A percentile compares a stretch with the other conserved stretches of the same genome.
Conservation (phyloP, 495 filamentous ascomycete species). For the Saxophila tyrrhenica region DNA sequence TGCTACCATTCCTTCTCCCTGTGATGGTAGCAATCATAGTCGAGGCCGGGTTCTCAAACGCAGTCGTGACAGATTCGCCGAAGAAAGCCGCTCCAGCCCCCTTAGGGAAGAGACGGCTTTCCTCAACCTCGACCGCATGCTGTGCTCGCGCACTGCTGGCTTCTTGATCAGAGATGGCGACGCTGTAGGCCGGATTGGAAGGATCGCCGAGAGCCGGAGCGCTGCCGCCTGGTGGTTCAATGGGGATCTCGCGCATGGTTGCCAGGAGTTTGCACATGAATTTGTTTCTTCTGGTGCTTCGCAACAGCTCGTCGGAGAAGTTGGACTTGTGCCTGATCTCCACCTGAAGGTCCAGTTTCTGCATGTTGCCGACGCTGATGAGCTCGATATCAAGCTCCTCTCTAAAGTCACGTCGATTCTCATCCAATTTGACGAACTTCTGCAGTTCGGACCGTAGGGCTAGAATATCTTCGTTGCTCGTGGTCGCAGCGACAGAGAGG, state of each 20-base stretch:
- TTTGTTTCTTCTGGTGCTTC: slow-evolving; percentile 18
- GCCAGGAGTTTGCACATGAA: slow-evolving; percentile 21
- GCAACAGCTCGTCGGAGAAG: slow-evolving; percentile 20
- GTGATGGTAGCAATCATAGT: slow-evolving; percentile 11
- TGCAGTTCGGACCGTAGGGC: slow-evolving; percentile 10
- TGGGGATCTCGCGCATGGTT: slow-evolving; percentile 12
- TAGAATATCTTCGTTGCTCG: slow-evolving; percentile 18
- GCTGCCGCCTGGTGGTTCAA: slow-evolving; percentile 15
- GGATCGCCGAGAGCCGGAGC: slow-evolving; percentile 14
- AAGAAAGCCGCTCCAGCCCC: slow-evolving; percentile 1
- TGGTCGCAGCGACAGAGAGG: slow-evolving; percentile 9
- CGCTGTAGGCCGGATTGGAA: slow-evolving; percentile 14
- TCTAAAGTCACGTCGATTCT: slow-evolving; percentile 18
- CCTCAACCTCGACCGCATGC: neutral
- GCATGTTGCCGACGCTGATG: slow-evolving; percentile 10
- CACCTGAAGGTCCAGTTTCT: slow-evolving; percentile 14
- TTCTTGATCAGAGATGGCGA: slow-evolving; percentile 6
- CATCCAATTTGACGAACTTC: slow-evolving; percentile 13
- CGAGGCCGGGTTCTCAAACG: slow-evolving; percentile 8
- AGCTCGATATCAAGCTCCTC: slow-evolving; percentile 18
- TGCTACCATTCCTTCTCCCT: slow-evolving; percentile 2
- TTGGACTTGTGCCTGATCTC: slow-evolving; percentile 22
- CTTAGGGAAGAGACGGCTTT: neutral
- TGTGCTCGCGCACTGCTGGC: neutral
- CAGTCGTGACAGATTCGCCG: slow-evolving; percentile 6